Percentiles rank a stretch among this genome's conserved stretches.
Evolutionary conservation across 306 rosid species (phyloP).

Genomic region (Aeschynomene evenia): DNA sequence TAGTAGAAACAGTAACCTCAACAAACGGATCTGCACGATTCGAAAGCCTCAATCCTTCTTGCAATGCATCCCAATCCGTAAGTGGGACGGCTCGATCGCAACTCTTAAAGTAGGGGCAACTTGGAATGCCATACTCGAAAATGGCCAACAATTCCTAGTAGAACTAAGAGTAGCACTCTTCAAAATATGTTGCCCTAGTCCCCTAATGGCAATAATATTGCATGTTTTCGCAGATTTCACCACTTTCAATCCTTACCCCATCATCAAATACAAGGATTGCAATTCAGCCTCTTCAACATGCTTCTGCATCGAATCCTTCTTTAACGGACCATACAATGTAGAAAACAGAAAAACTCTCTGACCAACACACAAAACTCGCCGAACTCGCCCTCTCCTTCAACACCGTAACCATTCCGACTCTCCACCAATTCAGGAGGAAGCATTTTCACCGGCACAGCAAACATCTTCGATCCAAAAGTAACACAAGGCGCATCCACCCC

Average conservation of each 20-base stretch:
- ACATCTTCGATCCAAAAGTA: slow-evolving; percentile 89
- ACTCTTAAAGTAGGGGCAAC: slow-evolving; percentile 82
- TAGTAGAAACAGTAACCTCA: slow-evolving; percentile 73
- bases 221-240: slow-evolving; percentile 73
- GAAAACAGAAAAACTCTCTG: slow-evolving; percentile 82
- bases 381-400: slow-evolving; percentile 65
- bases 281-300: slow-evolving; percentile 80
- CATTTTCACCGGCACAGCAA: slow-evolving; percentile 76
- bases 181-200: slow-evolving; percentile 86
- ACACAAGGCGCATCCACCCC: slow-evolving; percentile 74
- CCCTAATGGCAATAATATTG: slow-evolving; percentile 83
- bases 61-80: slow-evolving; percentile 66
- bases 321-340: slow-evolving; percentile 78
- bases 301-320: slow-evolving; percentile 72
- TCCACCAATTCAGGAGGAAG: slow-evolving; percentile 55
- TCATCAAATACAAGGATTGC: slow-evolving; percentile 78
- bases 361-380: slow-evolving; percentile 65
- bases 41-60: slow-evolving; percentile 76
- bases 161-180: slow-evolving; percentile 92
- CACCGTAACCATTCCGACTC: slow-evolving; percentile 32
- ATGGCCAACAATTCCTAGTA: slow-evolving; percentile 83
- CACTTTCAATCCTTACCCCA: slow-evolving; percentile 86
- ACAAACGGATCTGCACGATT: slow-evolving; percentile 92
- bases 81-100: slow-evolving; percentile 86
- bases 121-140: slow-evolving; percentile 85